These are phyloP conservation scores for Senna siamea DNA, from an alignment of 306 rosid genomes.

Conservation along the genomic window DNA sequence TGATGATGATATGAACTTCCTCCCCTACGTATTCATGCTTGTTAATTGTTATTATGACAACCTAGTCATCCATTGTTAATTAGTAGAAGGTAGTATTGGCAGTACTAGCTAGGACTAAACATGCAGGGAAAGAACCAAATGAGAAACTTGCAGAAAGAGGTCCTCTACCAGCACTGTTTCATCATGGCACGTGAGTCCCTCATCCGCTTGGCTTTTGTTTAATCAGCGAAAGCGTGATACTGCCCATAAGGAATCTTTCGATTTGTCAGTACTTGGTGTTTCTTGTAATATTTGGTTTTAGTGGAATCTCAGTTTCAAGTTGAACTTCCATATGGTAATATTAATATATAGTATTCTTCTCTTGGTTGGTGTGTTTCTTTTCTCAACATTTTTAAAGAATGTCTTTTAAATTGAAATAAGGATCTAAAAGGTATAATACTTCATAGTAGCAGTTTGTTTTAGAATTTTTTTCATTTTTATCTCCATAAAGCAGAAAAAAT, in stretches of 20 bases:
- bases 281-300: not conserved
- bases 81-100: not conserved
- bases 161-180: not conserved
- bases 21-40: not conserved
- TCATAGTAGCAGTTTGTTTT: not conserved
- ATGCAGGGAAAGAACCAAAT: not conserved
- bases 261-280: slow-evolving; percentile 20
- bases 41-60: not conserved
- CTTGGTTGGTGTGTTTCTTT: not conserved
- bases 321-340: not conserved
- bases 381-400: slow-evolving; percentile 1
- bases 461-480: no score
- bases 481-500: no score
- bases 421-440: not conserved
- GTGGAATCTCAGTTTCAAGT: not conserved
- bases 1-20: not conserved
- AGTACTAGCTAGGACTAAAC: not conserved
- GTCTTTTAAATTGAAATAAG: not conserved
- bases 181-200: slow-evolving; percentile 27
- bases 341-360: not conserved
- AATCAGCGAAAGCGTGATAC: not conserved
- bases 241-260: slow-evolving; percentile 29
- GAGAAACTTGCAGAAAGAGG: no score
- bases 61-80: not conserved
- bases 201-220: not conserved